Evolutionary conservation across 176 grass and related monocot genomes (phyloP), one percentile per base, ranked within the genome.

Genomic region (Oryza meridionalis): DNA sequence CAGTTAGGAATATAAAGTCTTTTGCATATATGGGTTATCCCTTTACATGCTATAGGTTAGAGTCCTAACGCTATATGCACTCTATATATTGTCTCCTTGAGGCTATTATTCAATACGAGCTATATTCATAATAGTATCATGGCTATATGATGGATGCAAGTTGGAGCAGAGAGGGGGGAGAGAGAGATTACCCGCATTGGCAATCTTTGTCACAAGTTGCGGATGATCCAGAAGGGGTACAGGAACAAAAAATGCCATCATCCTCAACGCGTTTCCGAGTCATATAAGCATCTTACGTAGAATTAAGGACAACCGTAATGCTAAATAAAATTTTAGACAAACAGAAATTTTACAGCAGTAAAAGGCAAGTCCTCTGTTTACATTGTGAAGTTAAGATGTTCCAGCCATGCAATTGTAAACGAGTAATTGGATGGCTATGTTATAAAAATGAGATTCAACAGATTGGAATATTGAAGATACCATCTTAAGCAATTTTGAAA

Each of bases 241-340:
- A 98, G 9, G 82, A 88, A 88, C 96, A 98, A 69, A 91, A 95
- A 33, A 98, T 93, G 26, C 93, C 96, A 85, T 98, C 90, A 88
- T 98, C 96, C 73, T 98, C 93, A 81, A 92, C 72, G 47, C 85
- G 82, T 74, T 76, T 91, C 88, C 92, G 94, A 80, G 84, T 94
- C 49, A 89, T 85, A 85, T 94, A 94, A 49, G 91, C 46, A 89
- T 94, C 95, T 97, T 92, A 29, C 19, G 14, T 17, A 86, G 37
- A 78, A 83, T 86, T 85, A 94, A 86, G 89, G 83, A 12, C 43
- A 87, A 72, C 22, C 73, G 65, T 16, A 77, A 75, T 33, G 19
- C 61, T 15, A 35, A 35, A 82, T 7, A 61, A 67, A 10, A 7
- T 21, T 25, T 27, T 49, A 78, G 46, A 77, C 72, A 80, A 17